Base-by-base conservation (phyloP, 371 early-diverging fungal genomes). In the Rhizopus arrhizus region DNA sequence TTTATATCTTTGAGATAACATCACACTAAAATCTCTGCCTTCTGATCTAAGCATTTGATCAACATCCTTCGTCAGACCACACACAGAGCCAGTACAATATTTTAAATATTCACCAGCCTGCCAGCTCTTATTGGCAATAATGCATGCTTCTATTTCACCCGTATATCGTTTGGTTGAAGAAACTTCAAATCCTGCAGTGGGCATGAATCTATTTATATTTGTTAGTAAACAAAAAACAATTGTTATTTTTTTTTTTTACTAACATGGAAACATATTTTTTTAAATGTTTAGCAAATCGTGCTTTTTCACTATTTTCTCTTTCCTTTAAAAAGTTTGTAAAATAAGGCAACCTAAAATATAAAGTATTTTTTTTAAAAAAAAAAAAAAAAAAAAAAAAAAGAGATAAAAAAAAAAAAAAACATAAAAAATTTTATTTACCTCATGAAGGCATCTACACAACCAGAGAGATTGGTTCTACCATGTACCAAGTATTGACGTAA, bases 11-110 rank as follows among this genome's bases (percentile, higher is more conserved):
- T 82, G 79, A 12, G 91, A 89, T 56, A 78, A 86, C 80, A 96
- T 91, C 58, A 96, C 91, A 61, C 88, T 88, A 62, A 95, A 96
- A 69, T 96, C 95, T 3, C 86, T 79, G 3, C 72, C 68, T 40
- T 76, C 78, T 32, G 82, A 71, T 47, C 82, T 83, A 31, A 95
- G 70, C 28, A 74, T 63, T 40, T 74, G 72, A 46, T 90, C 89
- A 40, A 94, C 93, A 31, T 83, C 74, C 0, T 76, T 75, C 13
- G 81, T 82, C 35, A 95, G 65, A 48, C 64, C 68, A 2, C 90
- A 89, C 31, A 92, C 85, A 8, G 85, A 78, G 2, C 95, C 96
- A 5, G 81, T 69, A 61, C 93, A 92, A 15, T 72, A 70, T 4
- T 71, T 66, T 6, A 96, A 83, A 28, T 86, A 81, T 54, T 90